Evolutionary conservation across 495 filamentous ascomycete genomes (phyloP).

Genomic region (Penicillium lagena): DNA sequence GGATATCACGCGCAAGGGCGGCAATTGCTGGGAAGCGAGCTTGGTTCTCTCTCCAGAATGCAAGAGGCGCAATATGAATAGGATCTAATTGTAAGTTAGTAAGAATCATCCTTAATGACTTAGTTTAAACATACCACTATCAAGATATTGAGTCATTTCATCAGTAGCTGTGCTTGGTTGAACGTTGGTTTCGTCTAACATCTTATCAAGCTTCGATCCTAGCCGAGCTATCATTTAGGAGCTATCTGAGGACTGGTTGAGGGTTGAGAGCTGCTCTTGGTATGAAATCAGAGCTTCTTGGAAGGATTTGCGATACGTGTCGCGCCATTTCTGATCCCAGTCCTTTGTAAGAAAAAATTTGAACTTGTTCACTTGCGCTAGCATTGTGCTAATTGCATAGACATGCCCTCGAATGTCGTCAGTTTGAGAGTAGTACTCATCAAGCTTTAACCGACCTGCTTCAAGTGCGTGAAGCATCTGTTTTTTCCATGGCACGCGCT

Average conservation of each 20-base stretch:
- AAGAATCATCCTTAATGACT: no score
- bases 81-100: no score
- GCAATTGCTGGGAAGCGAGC: constrained; percentile 1
- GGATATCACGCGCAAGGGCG: constrained; percentile 3
- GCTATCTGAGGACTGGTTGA: neutral
- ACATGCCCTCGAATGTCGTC: constrained; percentile 3
- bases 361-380: constrained; percentile 12
- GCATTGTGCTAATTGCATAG: constrained; percentile 15
- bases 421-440: constrained; percentile 9
- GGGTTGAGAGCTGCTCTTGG: neutral
- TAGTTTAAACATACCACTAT: constrained; percentile 4
- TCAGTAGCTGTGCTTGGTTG: neutral
- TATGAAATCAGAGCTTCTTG: neutral
- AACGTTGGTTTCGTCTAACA: neutral
- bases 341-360: constrained; percentile 12
- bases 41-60: constrained; percentile 4
- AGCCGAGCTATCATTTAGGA: neutral
- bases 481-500: constrained; percentile 5
- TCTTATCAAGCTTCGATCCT: neutral
- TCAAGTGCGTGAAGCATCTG: constrained; percentile 7
- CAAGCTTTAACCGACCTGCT: constrained; percentile 3
- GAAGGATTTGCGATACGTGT: neutral
- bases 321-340: constrained; percentile 2
- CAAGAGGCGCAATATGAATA: no score
- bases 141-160: constrained; percentile 4